These are phyloP conservation scores for Lepidium campestre DNA, from an alignment of 441 rosid genomes.

Conservation along the genomic window DNA sequence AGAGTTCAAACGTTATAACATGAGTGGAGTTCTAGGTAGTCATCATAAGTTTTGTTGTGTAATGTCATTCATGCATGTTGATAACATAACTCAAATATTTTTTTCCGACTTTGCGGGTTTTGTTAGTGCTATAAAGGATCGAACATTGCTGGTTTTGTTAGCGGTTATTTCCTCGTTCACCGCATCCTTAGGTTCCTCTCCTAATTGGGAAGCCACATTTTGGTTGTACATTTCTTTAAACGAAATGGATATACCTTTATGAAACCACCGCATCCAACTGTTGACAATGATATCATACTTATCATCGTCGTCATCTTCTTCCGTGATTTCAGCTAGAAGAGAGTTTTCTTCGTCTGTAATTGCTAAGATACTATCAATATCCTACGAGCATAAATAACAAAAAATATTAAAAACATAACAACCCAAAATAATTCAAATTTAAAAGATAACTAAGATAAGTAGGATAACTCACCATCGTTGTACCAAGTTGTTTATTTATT, in stretches of 20 bases:
- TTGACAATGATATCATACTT: background rate
- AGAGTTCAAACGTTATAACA: slow-evolving; percentile 52
- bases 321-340: background rate
- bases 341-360: background rate
- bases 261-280: background rate
- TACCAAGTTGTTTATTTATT: no score
- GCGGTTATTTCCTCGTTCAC: background rate
- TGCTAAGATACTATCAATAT: no score
- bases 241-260: background rate
- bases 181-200: background rate
- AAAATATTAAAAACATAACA: no score
- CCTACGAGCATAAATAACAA: no score
- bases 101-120: slow-evolving; percentile 37
- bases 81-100: background rate
- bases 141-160: no score
- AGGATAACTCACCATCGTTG: no score
- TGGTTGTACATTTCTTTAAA: no score
- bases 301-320: background rate
- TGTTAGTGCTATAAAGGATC: slow-evolving; percentile 80
- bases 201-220: background rate
- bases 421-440: no score
- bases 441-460: no score
- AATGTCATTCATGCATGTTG: background rate
- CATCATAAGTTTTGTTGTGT: background rate
- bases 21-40: slow-evolving; percentile 85